Evolutionary conservation across 2,329 filamentous ascomycete species (phyloP).

Genomic region (Aspergillus novoparasiticus): DNA sequence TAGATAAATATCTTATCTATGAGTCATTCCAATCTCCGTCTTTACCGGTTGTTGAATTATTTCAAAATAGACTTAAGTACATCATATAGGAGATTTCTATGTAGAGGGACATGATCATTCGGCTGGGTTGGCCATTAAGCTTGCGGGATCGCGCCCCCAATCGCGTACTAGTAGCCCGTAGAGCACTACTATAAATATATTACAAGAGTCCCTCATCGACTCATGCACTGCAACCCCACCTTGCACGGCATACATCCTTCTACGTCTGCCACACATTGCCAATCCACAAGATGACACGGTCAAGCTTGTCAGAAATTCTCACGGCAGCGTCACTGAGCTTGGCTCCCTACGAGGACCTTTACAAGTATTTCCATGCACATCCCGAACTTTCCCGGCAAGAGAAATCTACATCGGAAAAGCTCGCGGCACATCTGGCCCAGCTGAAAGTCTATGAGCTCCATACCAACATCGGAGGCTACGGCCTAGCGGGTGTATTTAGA

Average conservation of each 20-base stretch:
- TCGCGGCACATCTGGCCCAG: slow-evolving; percentile 46
- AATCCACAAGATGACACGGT: slow-evolving; percentile 30
- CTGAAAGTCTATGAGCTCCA: slow-evolving; percentile 41
- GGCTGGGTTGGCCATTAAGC: too few relatives aligned
- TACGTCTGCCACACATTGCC: neutral
- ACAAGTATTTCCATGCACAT: slow-evolving; percentile 61
- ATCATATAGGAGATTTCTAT: too few relatives aligned
- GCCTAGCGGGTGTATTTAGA: slow-evolving; percentile 45
- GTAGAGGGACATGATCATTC: too few relatives aligned
- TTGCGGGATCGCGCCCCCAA: too few relatives aligned
- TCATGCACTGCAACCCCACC: neutral
- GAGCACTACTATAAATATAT: too few relatives aligned
- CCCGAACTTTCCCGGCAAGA: slow-evolving; percentile 64
- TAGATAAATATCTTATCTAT: too few relatives aligned
- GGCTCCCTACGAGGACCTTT: slow-evolving; percentile 54
- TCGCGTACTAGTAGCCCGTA: too few relatives aligned
- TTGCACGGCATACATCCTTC: neutral
- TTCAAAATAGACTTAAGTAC: too few relatives aligned
- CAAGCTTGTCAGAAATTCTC: slow-evolving; percentile 24
- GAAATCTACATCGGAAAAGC: slow-evolving; percentile 52
- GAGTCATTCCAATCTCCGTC: too few relatives aligned
- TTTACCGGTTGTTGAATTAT: too few relatives aligned
- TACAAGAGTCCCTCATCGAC: neutral
- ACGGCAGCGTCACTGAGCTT: slow-evolving; percentile 34
- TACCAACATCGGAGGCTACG: slow-evolving; percentile 50